These are phyloP conservation scores for Scalesia atractyloides DNA, from an alignment of 129 eudicot species.

Conservation along the genomic window DNA sequence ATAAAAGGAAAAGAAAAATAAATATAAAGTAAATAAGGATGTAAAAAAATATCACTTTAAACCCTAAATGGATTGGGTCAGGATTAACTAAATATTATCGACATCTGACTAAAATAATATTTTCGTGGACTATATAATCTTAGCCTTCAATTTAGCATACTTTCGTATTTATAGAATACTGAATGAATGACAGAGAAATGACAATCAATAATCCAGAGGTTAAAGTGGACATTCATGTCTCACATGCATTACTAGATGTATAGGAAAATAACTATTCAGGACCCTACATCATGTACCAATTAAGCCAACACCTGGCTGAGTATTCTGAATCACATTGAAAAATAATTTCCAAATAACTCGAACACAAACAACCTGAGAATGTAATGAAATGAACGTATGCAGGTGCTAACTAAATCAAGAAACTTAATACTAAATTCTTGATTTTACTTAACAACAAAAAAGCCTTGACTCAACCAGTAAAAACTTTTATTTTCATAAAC, in stretches of 20 bases:
- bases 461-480: not conserved
- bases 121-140: too few species aligned
- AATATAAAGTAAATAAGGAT: too few species aligned
- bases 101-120: too few species aligned
- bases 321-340: slow-evolving; percentile 33
- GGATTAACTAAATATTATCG: too few species aligned
- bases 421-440: slow-evolving; percentile 17
- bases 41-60: too few species aligned
- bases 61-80: too few species aligned
- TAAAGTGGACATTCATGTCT: slow-evolving; percentile 28
- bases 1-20: too few species aligned
- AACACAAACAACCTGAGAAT: slow-evolving; percentile 38
- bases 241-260: slow-evolving; percentile 15
- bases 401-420: slow-evolving; percentile 26
- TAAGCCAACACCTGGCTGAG: slow-evolving; percentile 26
- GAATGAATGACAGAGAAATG: not conserved
- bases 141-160: too few species aligned
- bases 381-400: slow-evolving; percentile 28
- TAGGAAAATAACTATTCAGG: slow-evolving; percentile 14
- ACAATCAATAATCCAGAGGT: slow-evolving; percentile 9
- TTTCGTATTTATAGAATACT: too few species aligned
- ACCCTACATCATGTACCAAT: slow-evolving; percentile 21
- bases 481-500: not conserved
- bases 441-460: slow-evolving; percentile 15
- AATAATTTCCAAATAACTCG: slow-evolving; percentile 26